Evolutionary conservation across 208 protist species (phyloP), one percentile per base, ranked within the genome.

Genomic region (Trichomonas vaginalis): DNA sequence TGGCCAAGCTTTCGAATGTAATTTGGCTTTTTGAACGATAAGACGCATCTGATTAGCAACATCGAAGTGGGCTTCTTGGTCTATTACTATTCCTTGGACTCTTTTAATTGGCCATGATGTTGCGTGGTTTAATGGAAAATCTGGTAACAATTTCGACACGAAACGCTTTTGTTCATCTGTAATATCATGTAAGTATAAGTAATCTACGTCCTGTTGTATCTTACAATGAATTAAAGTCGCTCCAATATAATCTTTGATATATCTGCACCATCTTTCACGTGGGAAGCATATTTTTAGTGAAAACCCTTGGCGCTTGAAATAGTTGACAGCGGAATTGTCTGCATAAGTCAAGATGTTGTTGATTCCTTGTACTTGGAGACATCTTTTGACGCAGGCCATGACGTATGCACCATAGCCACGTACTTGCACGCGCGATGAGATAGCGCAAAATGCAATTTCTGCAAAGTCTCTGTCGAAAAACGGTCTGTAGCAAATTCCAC

Each of bases 231-330:
- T 98, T 23, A 98, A 46, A 12, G 97, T 98, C 45, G 96, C 98
- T 40, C 98, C 98, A 37, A 98, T 97, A 95, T 98, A 98, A 83
- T 98, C 98, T 96, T 98, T 98, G 95, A 98, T 98, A 95, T 97
- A 98, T 9, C 97, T 97, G 27, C 96, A 96, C 97, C 98, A 98
- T 15, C 96, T 96, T n/a, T 97, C 95, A 45, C 86, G 95, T 35
- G 45, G 17, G 17, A 92, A 92, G 46, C 45, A 48, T 10, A 92
- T 92, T 21, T 92, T 51, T 86, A 96, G 96, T 0, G 86, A 40
- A 56, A 97, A 97, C n/a, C 96, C 97, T 95, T 98, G 98, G 95
- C 98, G 98, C 82, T 98, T 97, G 95, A 98, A 98, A 95, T 98
- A 98, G 37, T 97, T 98, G 56, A 98, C 97, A 0, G 98, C 98